phyloP scores from a whole-genome alignment of 129 eudicot genomes.

The Flaveria robusta region DNA sequence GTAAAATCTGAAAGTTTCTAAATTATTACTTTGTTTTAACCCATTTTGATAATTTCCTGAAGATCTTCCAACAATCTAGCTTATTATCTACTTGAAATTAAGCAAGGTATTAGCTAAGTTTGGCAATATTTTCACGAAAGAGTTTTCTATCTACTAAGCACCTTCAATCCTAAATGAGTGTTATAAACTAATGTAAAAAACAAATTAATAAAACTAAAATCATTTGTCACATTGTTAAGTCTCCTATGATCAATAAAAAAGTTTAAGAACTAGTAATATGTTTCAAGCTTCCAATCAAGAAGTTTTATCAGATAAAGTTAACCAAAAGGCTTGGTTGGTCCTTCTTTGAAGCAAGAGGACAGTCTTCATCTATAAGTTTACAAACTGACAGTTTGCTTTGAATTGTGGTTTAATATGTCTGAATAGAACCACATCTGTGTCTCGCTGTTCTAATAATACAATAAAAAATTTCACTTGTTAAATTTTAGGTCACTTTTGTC shows the following conservation, averaged over 20 bases:
- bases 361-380: background rate
- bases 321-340: background rate
- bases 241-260: background rate
- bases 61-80: background rate
- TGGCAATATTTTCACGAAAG: background rate
- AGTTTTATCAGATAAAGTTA: background rate
- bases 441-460: background rate
- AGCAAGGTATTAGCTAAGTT: conserved; percentile 10
- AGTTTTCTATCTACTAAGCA: conserved; percentile 17
- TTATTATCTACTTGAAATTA: background rate
- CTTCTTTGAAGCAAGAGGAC: conserved; percentile 6
- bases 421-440: background rate
- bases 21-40: background rate
- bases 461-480: too few species aligned
- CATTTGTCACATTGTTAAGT: background rate
- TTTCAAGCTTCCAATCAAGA: conserved; percentile 22
- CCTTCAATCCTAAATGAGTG: background rate
- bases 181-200: background rate
- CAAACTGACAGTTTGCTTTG: background rate
- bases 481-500: background rate
- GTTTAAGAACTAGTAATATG: background rate
- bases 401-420: background rate
- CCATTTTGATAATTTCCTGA: background rate
- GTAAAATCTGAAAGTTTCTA: background rate
- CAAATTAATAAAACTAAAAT: background rate